Conservation (phyloP, 2,329 filamentous ascomycete genomes). For the Cadophora luteo-olivacea region DNA sequence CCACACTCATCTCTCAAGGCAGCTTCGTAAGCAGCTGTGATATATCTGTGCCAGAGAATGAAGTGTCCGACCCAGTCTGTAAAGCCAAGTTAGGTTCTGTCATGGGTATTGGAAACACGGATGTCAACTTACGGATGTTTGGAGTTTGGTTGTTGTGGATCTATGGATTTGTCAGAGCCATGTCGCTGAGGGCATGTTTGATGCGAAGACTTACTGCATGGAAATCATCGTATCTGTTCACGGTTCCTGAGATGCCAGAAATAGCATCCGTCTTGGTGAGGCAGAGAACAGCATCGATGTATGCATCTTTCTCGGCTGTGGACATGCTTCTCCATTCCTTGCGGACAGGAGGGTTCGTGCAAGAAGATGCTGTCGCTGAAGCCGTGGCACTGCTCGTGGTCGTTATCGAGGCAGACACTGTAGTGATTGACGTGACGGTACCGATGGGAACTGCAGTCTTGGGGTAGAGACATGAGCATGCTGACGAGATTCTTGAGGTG, state of each 20-base stretch:
- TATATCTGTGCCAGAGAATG: constrained; percentile 19
- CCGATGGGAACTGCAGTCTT: not conserved
- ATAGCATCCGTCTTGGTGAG: constrained; percentile 12
- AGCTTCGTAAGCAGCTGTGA: constrained; percentile 18
- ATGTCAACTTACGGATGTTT: constrained; percentile 6
- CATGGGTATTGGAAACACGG: not conserved
- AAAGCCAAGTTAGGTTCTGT: not conserved
- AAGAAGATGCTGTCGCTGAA: not conserved
- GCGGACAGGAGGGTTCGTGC: not conserved
- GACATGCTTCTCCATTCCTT: constrained; percentile 16
- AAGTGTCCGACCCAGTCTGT: constrained; percentile 16
- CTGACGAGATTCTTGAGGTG: not conserved
- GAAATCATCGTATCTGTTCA: constrained; percentile 21
- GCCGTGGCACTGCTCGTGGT: not conserved
- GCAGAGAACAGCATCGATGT: constrained; percentile 20
- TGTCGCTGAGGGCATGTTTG: not conserved
- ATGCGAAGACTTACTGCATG: not conserved
- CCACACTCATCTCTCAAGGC: constrained; percentile 17
- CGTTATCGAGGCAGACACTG: not conserved
- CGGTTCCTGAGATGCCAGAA: constrained; percentile 3
- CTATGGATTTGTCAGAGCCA: not conserved
- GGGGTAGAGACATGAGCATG: not conserved
- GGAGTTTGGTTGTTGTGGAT: constrained; percentile 18
- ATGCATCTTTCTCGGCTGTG: constrained; percentile 11
- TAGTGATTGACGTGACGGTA: not conserved